Conservation (phyloP, 768 basidiomycete genomes). For the Wakefieldia striispora region DNA sequence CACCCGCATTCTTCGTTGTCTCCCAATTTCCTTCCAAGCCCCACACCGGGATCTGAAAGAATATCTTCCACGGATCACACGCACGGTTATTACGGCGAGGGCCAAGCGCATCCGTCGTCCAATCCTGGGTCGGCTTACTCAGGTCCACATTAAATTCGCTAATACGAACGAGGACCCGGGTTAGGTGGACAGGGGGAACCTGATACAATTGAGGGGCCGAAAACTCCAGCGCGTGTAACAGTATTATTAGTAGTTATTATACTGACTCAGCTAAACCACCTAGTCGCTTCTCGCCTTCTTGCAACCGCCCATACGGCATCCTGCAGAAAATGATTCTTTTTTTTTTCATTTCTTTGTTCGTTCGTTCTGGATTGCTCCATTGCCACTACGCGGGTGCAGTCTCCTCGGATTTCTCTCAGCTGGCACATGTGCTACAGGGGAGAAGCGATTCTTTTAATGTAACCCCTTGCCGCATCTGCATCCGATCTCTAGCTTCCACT, state of each 20-base stretch:
- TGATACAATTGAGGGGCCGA: slow-evolving; percentile 17
- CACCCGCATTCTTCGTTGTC: slow-evolving; percentile 31
- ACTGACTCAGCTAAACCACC: slow-evolving; percentile 31
- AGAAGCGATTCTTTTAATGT: slow-evolving; percentile 26
- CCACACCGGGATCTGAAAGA: slow-evolving; percentile 30
- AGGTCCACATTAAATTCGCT: slow-evolving; percentile 27
- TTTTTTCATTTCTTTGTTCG: slow-evolving; percentile 8
- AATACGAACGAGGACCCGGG: not conserved
- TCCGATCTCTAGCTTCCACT: slow-evolving; percentile 17
- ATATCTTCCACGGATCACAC: slow-evolving; percentile 26
- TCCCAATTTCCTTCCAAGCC: slow-evolving; percentile 29
- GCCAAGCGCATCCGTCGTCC: slow-evolving; percentile 27
- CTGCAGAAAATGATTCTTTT: slow-evolving; percentile 20
- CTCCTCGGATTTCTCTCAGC: slow-evolving; percentile 19
- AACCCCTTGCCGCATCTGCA: slow-evolving; percentile 19
- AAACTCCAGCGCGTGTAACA: slow-evolving; percentile 30
- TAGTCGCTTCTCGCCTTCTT: slow-evolving; percentile 32
- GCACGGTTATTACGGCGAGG: slow-evolving; percentile 31
- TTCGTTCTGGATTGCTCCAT: slow-evolving; percentile 20
- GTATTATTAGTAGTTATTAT: slow-evolving; percentile 34
- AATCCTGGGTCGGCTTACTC: slow-evolving; percentile 28
- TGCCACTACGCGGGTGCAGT: slow-evolving; percentile 23
- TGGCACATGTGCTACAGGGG: slow-evolving; percentile 16
- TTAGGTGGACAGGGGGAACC: slow-evolving; percentile 19
- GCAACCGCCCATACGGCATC: slow-evolving; percentile 19